Conservation (phyloP, 2,329 filamentous ascomycete species). For the Nothophoma quercina region DNA sequence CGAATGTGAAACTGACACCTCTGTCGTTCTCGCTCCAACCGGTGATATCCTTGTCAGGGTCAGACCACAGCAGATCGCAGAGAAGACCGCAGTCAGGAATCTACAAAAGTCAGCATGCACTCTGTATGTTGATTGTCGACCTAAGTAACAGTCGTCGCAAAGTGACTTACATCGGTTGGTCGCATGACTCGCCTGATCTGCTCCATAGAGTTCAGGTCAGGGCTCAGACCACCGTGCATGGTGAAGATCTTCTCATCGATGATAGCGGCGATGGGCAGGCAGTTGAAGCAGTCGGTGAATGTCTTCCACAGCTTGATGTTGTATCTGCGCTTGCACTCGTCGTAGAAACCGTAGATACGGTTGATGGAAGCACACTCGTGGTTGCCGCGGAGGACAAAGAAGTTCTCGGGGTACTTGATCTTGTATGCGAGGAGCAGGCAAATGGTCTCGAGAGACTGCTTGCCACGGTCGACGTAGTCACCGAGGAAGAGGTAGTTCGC, state of each 20-base stretch:
- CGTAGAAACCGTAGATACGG: slow-evolving; percentile 99
- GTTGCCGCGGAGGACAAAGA: slow-evolving; percentile 98
- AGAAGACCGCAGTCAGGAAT: slow-evolving; percentile 97
- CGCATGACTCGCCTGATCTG: slow-evolving; percentile 99
- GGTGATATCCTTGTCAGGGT: slow-evolving; percentile 98
- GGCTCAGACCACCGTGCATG: slow-evolving; percentile 97
- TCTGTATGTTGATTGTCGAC: neutral
- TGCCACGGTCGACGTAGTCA: slow-evolving; percentile 98
- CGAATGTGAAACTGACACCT: slow-evolving; percentile 98
- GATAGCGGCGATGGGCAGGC: slow-evolving; percentile 95
- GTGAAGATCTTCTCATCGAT: slow-evolving; percentile 99
- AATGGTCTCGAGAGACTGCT: slow-evolving; percentile 98
- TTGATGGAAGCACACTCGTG: slow-evolving; percentile 99
- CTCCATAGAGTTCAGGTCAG: slow-evolving; percentile 99
- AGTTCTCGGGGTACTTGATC: slow-evolving; percentile 99
- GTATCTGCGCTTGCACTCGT: slow-evolving; percentile 98
- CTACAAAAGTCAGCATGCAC: slow-evolving; percentile 63
- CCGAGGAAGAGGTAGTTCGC: slow-evolving; percentile 99
- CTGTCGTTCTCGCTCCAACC: slow-evolving; percentile 99
- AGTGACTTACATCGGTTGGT: slow-evolving; percentile 87
- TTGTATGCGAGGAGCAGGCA: slow-evolving; percentile 97
- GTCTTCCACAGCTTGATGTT: slow-evolving; percentile 99
- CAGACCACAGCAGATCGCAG: slow-evolving; percentile 97
- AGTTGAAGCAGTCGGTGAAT: slow-evolving; percentile 99
- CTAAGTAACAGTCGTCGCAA: neutral